Percentiles rank a stretch among this genome's conserved stretches.
phyloP scores from a whole-genome alignment of 805 yeast genomes.

The Maudiozyma turicensis region DNA sequence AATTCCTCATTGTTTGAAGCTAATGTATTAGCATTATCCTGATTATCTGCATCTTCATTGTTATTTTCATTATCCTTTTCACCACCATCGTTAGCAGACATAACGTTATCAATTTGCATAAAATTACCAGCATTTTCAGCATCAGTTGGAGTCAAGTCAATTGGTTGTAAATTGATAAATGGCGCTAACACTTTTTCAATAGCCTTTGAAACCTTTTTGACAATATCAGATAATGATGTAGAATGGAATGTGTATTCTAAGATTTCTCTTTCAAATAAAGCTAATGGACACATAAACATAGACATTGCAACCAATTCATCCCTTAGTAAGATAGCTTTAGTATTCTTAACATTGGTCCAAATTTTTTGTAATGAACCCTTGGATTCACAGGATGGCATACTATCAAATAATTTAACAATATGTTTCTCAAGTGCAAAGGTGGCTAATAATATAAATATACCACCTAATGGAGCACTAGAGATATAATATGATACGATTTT shows the following conservation, averaged over 20 bases:
- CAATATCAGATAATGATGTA: constrained; percentile 12
- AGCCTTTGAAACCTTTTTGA: constrained; percentile 7
- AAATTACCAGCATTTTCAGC: constrained; percentile 1
- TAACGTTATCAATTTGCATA: not conserved
- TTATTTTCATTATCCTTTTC: not conserved
- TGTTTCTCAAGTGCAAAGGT: constrained; percentile 9
- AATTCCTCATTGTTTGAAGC: not conserved
- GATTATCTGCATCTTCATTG: not conserved
- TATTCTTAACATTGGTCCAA: constrained; percentile 1
- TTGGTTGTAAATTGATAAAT: constrained; percentile 5
- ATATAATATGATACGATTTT: constrained; percentile 8
- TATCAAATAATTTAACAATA: constrained; percentile 3
- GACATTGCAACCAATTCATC: constrained; percentile 11
- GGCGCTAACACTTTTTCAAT: constrained; percentile 5
- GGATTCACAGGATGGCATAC: constrained; percentile 5
- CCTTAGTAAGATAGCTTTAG: constrained; percentile 6
- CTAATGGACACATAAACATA: constrained; percentile 13
- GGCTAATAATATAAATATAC: constrained; percentile 7
- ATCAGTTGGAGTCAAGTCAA: not conserved
- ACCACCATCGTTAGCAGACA: not conserved
- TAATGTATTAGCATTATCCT: not conserved
- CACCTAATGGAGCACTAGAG: constrained; percentile 6
- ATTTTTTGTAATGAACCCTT: constrained; percentile 6
- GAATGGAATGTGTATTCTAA: constrained; percentile 11
- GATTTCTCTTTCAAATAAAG: constrained; percentile 12